Base-by-base conservation (phyloP, 805 yeast species). In the Candida endomychidarum region DNA sequence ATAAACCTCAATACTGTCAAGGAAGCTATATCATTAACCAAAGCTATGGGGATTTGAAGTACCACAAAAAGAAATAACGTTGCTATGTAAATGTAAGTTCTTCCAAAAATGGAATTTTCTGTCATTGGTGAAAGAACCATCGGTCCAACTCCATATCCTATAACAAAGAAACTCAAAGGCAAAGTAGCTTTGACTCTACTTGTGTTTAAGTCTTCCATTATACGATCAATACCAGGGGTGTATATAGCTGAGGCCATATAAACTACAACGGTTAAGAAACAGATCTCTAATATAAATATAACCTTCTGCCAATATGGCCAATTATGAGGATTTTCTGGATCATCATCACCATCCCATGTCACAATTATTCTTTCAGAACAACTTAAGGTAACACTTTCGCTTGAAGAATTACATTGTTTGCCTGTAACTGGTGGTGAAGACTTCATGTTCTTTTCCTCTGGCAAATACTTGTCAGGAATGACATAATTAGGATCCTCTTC, bases 91-190 rank as follows among this genome's bases (percentile, higher is more conserved):
- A 78, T 69, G 19, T 65, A 60, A 39, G 74, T 75, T 46, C 85
- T 68, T 10, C 85, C 85, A 40, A 76, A 55, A 2, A 58, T 53
- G 1, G 80, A 75, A 38, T 75, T 67, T 53, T 80, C 86, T 7
- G 81, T 72, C 47, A 80, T 50, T 4, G 86, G 85, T 0, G 83
- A 74, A 35, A 78, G 74, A 1, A 80, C 45, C 67, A 80, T 65
- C 1, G 85, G 83, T 1, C 85, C 85, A 17, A 78, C 38, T 37
- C 81, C 85, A 51, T 80, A 80, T 10, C 84, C 86, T 19, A 79
- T 51, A 9, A 80, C 80, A 47, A 75, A 81, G 37, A 78, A 45
- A 0, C 82, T 63, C 48, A 81, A 63, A 3, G 81, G 80, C 27
- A 81, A 60, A 1, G 73, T 61, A 0, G 80, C 79, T 8, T 67